A percentile compares a stretch with the other conserved stretches of the same genome.
These are phyloP conservation scores for Sphagnum fallax DNA, from an alignment of 228 moss, liverwort and hornwort genomes.

Conservation along the genomic window DNA sequence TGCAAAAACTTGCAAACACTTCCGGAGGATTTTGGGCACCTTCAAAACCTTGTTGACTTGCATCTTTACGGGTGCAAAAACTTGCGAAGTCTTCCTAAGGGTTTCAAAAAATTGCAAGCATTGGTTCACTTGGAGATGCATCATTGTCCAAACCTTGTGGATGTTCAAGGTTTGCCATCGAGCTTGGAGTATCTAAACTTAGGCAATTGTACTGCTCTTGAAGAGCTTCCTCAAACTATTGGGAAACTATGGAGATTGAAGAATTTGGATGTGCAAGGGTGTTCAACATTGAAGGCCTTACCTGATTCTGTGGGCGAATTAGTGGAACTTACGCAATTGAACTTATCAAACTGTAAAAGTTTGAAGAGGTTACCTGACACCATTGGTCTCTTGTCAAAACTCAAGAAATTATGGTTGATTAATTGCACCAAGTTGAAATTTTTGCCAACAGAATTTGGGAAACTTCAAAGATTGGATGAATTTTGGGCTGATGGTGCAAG, in stretches of 20 bases:
- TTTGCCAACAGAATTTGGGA: not conserved
- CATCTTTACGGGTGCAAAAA: too few species aligned
- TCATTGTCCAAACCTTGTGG: too few species aligned
- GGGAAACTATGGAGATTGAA: constrained; percentile 2
- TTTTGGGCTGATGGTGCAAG: too few species aligned
- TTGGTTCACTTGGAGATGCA: too few species aligned
- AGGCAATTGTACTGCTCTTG: constrained; percentile 8
- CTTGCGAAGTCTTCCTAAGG: too few species aligned
- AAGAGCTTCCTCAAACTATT: constrained; percentile 8
- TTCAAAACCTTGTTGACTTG: too few species aligned
- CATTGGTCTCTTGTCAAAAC: constrained; percentile 4
- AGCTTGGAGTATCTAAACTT: constrained; percentile 4
- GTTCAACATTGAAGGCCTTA: not conserved
- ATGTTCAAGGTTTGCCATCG: too few species aligned
- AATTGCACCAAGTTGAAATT: constrained; percentile 2
- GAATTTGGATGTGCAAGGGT: constrained; percentile 8
- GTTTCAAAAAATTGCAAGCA: too few species aligned
- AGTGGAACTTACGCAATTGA: constrained; percentile 2
- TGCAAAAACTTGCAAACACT: not conserved
- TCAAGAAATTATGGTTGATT: constrained; percentile 1
- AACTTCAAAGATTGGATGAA: constrained; percentile 10
- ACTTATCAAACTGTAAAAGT: constrained; percentile 4
- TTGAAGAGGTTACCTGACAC: constrained; percentile 6
- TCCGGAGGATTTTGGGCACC: too few species aligned
- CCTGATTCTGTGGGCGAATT: constrained; percentile 4